Evolutionary conservation across 2,329 filamentous ascomycete genomes (phyloP).

Genomic region (Lasiodiplodia citricola): DNA sequence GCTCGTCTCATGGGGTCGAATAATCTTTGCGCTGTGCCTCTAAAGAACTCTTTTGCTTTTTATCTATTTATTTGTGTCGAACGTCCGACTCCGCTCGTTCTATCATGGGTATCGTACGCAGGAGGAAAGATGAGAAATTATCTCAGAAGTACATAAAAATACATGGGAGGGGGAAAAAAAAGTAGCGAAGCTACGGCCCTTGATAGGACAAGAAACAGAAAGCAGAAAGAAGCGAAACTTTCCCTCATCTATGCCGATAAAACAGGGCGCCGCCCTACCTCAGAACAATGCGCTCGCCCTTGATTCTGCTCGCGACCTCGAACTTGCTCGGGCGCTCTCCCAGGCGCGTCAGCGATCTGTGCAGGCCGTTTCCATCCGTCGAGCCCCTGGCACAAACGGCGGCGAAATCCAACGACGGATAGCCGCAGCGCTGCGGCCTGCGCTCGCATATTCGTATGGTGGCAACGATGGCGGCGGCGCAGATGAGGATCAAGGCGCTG

Average conservation of each 20-base stretch:
- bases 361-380: background rate
- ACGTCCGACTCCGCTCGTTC: background rate
- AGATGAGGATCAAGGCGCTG: background rate
- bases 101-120: constrained; percentile 16
- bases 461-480: background rate
- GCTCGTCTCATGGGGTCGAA: too few relatives aligned
- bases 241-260: background rate
- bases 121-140: background rate
- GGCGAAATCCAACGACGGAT: constrained; percentile 14
- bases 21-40: background rate
- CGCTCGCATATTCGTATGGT: background rate
- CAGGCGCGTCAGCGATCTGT: constrained; percentile 4
- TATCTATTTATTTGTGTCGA: background rate
- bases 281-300: constrained; percentile 12
- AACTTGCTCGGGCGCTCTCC: constrained; percentile 11
- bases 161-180: background rate
- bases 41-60: background rate
- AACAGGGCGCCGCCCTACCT: background rate
- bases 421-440: constrained; percentile 2
- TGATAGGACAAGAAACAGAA: background rate
- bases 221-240: background rate
- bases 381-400: constrained; percentile 6
- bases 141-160: background rate
- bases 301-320: constrained; percentile 1
- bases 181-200: too few relatives aligned